phyloP scores from a whole-genome alignment of 768 basidiomycete genomes.

The Tricholoma matsutake region DNA sequence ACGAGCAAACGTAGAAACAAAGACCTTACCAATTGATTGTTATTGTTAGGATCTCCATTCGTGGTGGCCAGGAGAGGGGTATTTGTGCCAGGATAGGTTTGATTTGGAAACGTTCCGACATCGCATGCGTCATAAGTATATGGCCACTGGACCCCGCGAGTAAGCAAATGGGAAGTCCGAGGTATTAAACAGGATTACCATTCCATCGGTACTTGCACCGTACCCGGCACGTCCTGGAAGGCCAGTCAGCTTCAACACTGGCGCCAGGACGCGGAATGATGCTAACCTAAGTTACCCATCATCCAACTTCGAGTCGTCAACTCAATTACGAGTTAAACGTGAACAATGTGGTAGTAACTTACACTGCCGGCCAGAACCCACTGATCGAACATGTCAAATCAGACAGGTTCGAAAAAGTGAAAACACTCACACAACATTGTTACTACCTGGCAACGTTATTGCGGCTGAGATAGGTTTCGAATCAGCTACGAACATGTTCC shows the following conservation, averaged over 20 bases:
- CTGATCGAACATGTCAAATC: slow-evolving; percentile 12
- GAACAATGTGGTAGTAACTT: slow-evolving; percentile 12
- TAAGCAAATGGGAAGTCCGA: neutral
- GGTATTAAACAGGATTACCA: slow-evolving; percentile 38
- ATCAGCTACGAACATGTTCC: neutral
- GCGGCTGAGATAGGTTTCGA: slow-evolving; percentile 18
- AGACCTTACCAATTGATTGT: slow-evolving; percentile 34
- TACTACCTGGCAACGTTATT: slow-evolving; percentile 32
- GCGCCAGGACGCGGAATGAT: neutral
- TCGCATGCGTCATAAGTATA: slow-evolving; percentile 75
- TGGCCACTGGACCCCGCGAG: slow-evolving; percentile 47
- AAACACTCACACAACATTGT: slow-evolving; percentile 23
- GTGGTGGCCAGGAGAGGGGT: slow-evolving; percentile 46
- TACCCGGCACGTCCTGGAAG: slow-evolving; percentile 61
- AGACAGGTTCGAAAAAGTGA: slow-evolving; percentile 6
- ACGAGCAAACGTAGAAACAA: neutral
- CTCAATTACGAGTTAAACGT: neutral
- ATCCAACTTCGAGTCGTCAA: slow-evolving; percentile 32
- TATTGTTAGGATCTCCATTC: slow-evolving; percentile 41
- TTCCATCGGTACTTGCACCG: slow-evolving; percentile 63
- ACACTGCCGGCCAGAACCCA: slow-evolving; percentile 42
- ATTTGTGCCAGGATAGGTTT: slow-evolving; percentile 56
- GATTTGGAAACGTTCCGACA: slow-evolving; percentile 77
- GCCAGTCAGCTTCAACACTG: slow-evolving; percentile 33
- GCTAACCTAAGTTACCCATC: slow-evolving; percentile 49